Conservation (phyloP, 116 monocot species). For the Dioscorea cayenensis region DNA sequence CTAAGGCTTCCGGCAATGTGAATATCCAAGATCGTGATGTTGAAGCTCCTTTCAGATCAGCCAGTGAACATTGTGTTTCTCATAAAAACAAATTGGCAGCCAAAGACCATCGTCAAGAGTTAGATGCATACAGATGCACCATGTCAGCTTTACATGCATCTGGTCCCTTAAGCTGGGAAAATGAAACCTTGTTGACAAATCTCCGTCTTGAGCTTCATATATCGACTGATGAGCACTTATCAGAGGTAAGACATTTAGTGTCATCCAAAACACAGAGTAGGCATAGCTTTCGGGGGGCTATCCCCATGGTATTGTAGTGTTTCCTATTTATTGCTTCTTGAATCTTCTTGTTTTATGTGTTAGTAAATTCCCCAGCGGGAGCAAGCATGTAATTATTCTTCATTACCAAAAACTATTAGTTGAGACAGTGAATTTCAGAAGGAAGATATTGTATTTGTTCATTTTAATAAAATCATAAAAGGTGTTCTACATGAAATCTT, state of each 20-base stretch:
- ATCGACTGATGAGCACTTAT: conserved; percentile 60
- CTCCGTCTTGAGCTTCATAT: conserved; percentile 56
- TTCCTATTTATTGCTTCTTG: not conserved
- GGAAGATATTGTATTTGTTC: too few relatives aligned
- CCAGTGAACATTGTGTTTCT: conserved; percentile 15
- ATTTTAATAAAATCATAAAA: too few relatives aligned
- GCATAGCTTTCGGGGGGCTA: conserved; percentile 3
- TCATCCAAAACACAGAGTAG: conserved; percentile 15
- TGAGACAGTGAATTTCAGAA: too few relatives aligned
- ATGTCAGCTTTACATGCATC: conserved; percentile 52
- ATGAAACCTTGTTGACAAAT: conserved; percentile 57
- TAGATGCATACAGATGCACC: conserved; percentile 50
- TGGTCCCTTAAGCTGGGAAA: conserved; percentile 82
- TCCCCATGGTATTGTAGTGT: not conserved
- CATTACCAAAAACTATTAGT: too few relatives aligned
- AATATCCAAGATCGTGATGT: not conserved
- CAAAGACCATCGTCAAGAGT: conserved; percentile 56
- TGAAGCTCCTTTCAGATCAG: conserved; percentile 18
- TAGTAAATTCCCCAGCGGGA: not conserved
- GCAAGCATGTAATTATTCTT: not conserved
- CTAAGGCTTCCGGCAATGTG: not conserved
- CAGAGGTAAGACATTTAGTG: conserved; percentile 41
- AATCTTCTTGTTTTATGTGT: not conserved
- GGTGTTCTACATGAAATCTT: too few relatives aligned
- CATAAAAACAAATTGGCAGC: conserved; percentile 13